Base-by-base conservation (phyloP, 768 basidiomycete species). In the Lactarius hatsudake region DNA sequence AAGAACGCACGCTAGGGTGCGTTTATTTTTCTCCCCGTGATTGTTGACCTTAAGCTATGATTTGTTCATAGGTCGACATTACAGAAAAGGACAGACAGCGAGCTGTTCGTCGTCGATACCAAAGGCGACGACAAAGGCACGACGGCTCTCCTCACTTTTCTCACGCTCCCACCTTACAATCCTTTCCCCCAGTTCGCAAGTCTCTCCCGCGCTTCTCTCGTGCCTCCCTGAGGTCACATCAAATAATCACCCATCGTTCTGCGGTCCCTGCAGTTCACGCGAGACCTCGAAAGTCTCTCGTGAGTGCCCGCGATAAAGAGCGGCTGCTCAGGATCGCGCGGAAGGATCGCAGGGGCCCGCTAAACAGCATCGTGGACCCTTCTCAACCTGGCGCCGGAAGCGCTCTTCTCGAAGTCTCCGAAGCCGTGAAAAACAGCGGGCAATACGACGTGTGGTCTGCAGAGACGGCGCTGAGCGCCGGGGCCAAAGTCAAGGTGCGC, bases 261-360 rank as follows among this genome's bases (percentile, higher is more conserved):
- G 94, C 95, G 6, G 84, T 96, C 15, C 92, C 94, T 17, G 91
- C 94, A 0, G 85, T 96, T 38, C 78, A 83, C 65, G 90, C 93
- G n/a, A 86, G 85, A 18, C 69, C 78, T 1, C 74, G 65, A 4
- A 42, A 66, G 3, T 59, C 66, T 17, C 75, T 73, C 5, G 69
- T 94, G 13, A 86, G 81, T 34, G 74, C 81, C 3, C 87, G 87
- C 62, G 91, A 95, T 66, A 95, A 95, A 75, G 86, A 86, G 28
- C 80, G 87, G 15, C 77, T 97, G 15, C 76, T 91, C 42, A 83
- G 89, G 10, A 90, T 94, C n/a, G 91, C 85, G 1, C 91, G 89
- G 73, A 83, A 86, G 48, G 82, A 84, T 0, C 80, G 88, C 13
- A 86, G 83, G 62, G 92, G 92, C 0, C 91, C 91, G 0, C 85